These are phyloP conservation scores for Aspergillus tubingensis DNA, from an alignment of 2,329 filamentous ascomycete genomes.

Conservation along the genomic window DNA sequence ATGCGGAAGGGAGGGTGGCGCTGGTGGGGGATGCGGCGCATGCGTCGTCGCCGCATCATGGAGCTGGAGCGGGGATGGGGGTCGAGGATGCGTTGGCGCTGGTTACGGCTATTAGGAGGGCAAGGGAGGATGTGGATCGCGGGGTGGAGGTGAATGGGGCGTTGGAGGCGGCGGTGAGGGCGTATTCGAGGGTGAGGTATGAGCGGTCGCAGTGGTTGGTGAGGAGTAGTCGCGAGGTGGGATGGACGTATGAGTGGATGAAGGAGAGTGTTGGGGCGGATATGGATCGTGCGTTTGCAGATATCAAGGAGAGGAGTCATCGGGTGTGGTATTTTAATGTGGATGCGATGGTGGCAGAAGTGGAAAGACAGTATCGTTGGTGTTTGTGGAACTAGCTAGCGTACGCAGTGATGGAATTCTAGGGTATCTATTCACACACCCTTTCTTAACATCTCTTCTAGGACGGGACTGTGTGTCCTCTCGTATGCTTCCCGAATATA, in stretches of 20 bases:
- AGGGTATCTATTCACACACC: background rate
- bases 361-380: constrained; percentile 10
- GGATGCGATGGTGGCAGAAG: constrained; percentile 30
- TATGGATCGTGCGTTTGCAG: constrained; percentile 38
- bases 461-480: constrained; percentile 62
- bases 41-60: constrained; percentile 30
- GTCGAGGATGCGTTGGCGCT: constrained; percentile 31
- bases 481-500: constrained; percentile 98
- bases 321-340: constrained; percentile 44
- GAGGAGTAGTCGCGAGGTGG: constrained; percentile 35
- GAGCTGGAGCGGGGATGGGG: constrained; percentile 28
- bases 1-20: constrained; percentile 24
- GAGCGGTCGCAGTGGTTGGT: constrained; percentile 51
- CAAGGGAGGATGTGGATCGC: background rate
- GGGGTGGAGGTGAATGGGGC: background rate
- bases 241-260: constrained; percentile 25
- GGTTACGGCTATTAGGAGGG: constrained; percentile 11
- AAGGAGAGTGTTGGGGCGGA: constrained; percentile 31
- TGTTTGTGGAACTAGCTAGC: background rate
- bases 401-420: background rate
- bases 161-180: constrained; percentile 37
- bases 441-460: constrained; percentile 16
- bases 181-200: constrained; percentile 43
- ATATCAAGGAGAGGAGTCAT: constrained; percentile 41
- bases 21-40: constrained; percentile 33